Percentiles rank a stretch among this genome's conserved stretches.
phyloP scores from a whole-genome alignment of 495 filamentous ascomycete species.

The Penicillium fimorum region DNA sequence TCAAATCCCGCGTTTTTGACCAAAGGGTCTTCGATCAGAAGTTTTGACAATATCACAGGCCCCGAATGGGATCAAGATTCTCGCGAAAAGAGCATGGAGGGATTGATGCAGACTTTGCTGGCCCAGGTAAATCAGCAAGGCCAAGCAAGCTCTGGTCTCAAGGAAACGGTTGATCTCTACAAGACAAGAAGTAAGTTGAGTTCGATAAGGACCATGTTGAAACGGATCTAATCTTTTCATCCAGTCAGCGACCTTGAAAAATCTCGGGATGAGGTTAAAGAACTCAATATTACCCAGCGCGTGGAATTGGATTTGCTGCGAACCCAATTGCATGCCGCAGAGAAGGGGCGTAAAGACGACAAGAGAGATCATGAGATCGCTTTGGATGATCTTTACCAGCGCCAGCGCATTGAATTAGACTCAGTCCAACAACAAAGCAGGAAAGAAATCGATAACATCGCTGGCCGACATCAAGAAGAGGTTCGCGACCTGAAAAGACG shows the following conservation, averaged over 20 bases:
- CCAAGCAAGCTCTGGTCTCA: conserved; percentile 59
- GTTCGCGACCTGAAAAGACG: conserved; percentile 47
- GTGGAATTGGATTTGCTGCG: conserved; percentile 59
- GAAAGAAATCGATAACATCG: conserved; percentile 39
- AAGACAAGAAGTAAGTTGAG: conserved; percentile 66
- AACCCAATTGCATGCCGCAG: conserved; percentile 40
- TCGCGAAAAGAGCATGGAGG: conserved; percentile 64
- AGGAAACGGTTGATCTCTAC: conserved; percentile 66
- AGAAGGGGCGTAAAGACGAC: conserved; percentile 49
- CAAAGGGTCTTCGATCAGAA: conserved; percentile 65
- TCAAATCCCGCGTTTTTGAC: conserved; percentile 54
- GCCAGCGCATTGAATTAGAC: conserved; percentile 50
- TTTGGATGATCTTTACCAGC: conserved; percentile 55
- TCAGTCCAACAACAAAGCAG: conserved; percentile 39
- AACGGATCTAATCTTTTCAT: conserved; percentile 6
- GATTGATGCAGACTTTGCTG: conserved; percentile 57
- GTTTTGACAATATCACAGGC: conserved; percentile 41
- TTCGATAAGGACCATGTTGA: conserved; percentile 1
- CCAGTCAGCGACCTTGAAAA: conserved; percentile 68
- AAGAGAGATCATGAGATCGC: conserved; percentile 54
- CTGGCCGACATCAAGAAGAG: conserved; percentile 48
- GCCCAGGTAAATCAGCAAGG: conserved; percentile 60
- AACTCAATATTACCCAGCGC: conserved; percentile 55
- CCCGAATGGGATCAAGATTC: conserved; percentile 71
- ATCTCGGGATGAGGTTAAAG: conserved; percentile 54